Conservation (phyloP, 2,329 filamentous ascomycete genomes). For the Monilinia aucupariae region DNA sequence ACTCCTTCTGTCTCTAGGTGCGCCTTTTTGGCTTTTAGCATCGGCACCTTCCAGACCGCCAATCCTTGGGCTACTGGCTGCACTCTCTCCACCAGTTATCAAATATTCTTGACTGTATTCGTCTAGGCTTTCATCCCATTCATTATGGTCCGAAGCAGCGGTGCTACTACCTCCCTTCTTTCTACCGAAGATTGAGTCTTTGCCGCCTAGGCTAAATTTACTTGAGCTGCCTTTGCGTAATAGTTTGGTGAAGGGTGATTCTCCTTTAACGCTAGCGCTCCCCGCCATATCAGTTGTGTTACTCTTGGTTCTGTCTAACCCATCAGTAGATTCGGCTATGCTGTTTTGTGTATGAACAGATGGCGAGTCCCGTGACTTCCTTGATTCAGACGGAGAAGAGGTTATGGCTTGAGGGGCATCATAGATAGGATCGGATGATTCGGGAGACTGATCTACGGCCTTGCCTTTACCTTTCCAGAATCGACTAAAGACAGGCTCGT, state of each 20-base stretch:
- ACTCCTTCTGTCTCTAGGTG: constrained; percentile 31
- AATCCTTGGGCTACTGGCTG: constrained; percentile 50
- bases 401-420: constrained; percentile 34
- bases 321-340: constrained; percentile 44
- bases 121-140: constrained; percentile 51
- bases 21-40: constrained; percentile 38
- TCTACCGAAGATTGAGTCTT: constrained; percentile 46
- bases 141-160: constrained; percentile 50
- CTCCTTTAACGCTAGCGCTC: constrained; percentile 41
- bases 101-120: constrained; percentile 48
- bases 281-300: constrained; percentile 50
- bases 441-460: constrained; percentile 36
- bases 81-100: background rate
- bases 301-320: constrained; percentile 49
- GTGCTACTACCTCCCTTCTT: constrained; percentile 54
- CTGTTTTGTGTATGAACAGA: constrained; percentile 56
- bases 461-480: constrained; percentile 38
- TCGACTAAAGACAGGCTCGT: constrained; percentile 60
- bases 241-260: constrained; percentile 49
- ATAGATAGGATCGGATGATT: constrained; percentile 32
- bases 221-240: constrained; percentile 61
- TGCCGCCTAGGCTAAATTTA: constrained; percentile 55
- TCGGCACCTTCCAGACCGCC: constrained; percentile 44
- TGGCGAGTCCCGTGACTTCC: constrained; percentile 51
- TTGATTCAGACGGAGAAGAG: constrained; percentile 46